Percentiles rank a stretch among this genome's conserved stretches.
These are phyloP conservation scores for Dictyostelium purpureum DNA, from an alignment of 78 protist genomes.

Conservation along the genomic window DNA sequence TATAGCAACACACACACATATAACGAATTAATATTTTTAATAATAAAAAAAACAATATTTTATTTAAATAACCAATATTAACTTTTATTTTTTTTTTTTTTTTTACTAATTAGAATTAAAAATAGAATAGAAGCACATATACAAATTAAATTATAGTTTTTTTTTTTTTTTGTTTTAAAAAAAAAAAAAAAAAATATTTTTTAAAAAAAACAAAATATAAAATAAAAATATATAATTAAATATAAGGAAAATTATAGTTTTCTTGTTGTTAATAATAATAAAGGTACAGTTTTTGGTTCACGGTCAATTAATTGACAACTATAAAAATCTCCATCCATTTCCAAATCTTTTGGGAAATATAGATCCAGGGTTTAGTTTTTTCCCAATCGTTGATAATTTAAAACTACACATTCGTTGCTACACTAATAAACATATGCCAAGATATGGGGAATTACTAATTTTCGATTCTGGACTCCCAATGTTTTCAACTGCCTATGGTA, in stretches of 20 bases:
- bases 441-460: not conserved
- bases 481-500: not conserved
- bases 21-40: too few species aligned
- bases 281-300: not conserved
- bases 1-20: too few species aligned
- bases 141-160: too few species aligned
- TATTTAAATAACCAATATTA: too few species aligned
- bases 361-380: slow-evolving; percentile 20
- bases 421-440: not conserved
- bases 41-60: too few species aligned
- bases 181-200: too few species aligned
- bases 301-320: not conserved
- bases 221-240: too few species aligned
- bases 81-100: too few species aligned
- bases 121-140: too few species aligned
- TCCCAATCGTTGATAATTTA: slow-evolving; percentile 38
- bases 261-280: not conserved
- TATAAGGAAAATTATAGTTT: too few species aligned
- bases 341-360: not conserved
- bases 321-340: slow-evolving; percentile 7
- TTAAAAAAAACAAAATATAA: not conserved
- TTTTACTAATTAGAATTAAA: too few species aligned
- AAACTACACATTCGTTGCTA: slow-evolving; percentile 44
- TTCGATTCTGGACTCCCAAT: slow-evolving; percentile 45
- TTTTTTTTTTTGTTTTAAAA: too few species aligned